These are phyloP conservation scores for Talaromyces nanjingensis DNA, from an alignment of 495 filamentous ascomycete species.

Conservation along the genomic window DNA sequence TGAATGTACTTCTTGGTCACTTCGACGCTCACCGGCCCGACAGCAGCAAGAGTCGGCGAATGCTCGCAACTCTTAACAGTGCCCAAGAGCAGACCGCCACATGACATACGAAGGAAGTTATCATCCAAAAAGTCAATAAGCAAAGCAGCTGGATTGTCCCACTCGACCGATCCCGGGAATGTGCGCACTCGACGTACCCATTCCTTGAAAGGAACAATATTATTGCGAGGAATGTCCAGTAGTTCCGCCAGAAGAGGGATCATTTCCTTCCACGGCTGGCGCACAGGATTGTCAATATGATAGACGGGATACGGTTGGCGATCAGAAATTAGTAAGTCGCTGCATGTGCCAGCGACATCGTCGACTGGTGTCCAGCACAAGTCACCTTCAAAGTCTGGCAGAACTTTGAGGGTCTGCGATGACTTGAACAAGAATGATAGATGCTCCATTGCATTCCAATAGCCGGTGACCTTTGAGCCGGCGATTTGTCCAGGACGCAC, in stretches of 20 bases:
- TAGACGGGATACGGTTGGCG: constrained; percentile 33
- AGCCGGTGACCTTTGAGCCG: constrained; percentile 39
- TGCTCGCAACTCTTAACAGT: constrained; percentile 32
- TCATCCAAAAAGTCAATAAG: constrained; percentile 44
- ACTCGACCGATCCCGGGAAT: constrained; percentile 15
- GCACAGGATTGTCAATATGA: constrained; percentile 49
- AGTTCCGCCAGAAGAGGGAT: constrained; percentile 31
- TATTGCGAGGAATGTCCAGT: constrained; percentile 25
- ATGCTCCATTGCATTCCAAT: constrained; percentile 48
- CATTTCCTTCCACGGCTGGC: constrained; percentile 42
- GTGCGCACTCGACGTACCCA: constrained; percentile 40
- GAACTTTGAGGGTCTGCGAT: constrained; percentile 32
- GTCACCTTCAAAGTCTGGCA: constrained; percentile 36
- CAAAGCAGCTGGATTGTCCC: constrained; percentile 39
- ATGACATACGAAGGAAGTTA: constrained; percentile 47
- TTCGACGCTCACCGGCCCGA: constrained; percentile 31
- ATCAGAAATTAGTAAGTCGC: constrained; percentile 27
- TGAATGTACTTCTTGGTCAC: constrained; percentile 32
- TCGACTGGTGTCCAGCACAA: constrained; percentile 46
- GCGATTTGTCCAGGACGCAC: constrained; percentile 45
- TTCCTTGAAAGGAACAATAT: constrained; percentile 36
- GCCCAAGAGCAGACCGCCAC: constrained; percentile 43
- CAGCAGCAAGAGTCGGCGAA: constrained; percentile 27
- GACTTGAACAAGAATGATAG: constrained; percentile 46
- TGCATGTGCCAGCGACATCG: constrained; percentile 30